phyloP scores from a whole-genome alignment of 225 moss, liverwort and hornwort genomes.

The Pseudoscleropodium purum region DNA sequence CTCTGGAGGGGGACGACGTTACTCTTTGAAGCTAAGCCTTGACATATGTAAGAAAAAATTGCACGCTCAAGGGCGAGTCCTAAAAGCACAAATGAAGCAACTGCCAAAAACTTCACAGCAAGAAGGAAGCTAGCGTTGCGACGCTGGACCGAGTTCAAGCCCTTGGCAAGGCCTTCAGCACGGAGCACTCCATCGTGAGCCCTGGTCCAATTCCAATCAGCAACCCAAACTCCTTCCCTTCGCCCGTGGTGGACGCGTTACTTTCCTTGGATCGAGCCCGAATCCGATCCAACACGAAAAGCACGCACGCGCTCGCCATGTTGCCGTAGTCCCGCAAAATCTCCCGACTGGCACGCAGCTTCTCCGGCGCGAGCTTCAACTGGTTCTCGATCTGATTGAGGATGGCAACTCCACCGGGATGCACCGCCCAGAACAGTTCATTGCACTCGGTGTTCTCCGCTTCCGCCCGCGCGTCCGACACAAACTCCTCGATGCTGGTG shows the following conservation, averaged over 20 bases:
- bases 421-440: constrained; percentile 22
- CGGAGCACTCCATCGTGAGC: constrained; percentile 45
- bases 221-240: constrained; percentile 42
- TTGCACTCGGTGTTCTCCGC: constrained; percentile 27
- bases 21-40: neutral
- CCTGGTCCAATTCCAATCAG: constrained; percentile 55
- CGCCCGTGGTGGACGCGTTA: constrained; percentile 27
- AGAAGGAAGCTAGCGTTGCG: neutral
- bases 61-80: neutral
- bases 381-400: constrained; percentile 44
- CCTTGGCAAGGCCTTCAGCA: constrained; percentile 23
- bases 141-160: neutral
- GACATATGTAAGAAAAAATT: neutral
- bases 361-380: constrained; percentile 16
- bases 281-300: constrained; percentile 48
- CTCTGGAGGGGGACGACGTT: neutral
- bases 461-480: constrained; percentile 18
- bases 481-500: constrained; percentile 16
- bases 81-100: neutral
- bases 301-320: constrained; percentile 57
- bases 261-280: constrained; percentile 8
- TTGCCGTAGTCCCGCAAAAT: constrained; percentile 44
- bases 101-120: neutral
- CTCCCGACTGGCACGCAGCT: constrained; percentile 24
- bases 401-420: constrained; percentile 26